Conservation (phyloP, 805 yeast genomes). For the Kodamaea fukazawae region DNA sequence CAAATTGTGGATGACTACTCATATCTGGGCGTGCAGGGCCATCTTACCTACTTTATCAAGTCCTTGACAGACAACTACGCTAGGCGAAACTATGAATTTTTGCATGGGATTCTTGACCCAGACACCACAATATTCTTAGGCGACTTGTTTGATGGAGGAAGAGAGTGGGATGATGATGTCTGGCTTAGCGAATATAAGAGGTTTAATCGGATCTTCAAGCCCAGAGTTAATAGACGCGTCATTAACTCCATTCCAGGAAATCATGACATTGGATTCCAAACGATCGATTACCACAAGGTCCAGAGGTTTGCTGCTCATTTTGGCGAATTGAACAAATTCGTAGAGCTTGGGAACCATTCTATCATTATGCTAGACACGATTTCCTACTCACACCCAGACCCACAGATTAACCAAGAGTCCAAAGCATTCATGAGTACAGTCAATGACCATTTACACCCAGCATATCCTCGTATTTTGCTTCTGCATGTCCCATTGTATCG, state of each 20-base stretch:
- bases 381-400: constrained; percentile 61
- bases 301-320: constrained; percentile 67
- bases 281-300: constrained; percentile 54
- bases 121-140: constrained; percentile 80
- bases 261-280: constrained; percentile 95
- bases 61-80: constrained; percentile 74
- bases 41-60: constrained; percentile 54
- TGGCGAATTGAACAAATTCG: constrained; percentile 62
- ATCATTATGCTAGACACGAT: constrained; percentile 76
- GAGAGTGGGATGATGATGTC: constrained; percentile 69
- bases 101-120: constrained; percentile 63
- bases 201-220: constrained; percentile 61
- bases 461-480: constrained; percentile 63
- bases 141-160: constrained; percentile 92
- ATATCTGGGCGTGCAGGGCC: constrained; percentile 65
- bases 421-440: constrained; percentile 46
- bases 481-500: constrained; percentile 89
- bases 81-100: constrained; percentile 64
- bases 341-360: constrained; percentile 69
- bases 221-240: constrained; percentile 44
- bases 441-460: constrained; percentile 21
- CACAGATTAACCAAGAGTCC: constrained; percentile 48
- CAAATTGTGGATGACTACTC: constrained; percentile 88
- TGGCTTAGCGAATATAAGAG: constrained; percentile 74
- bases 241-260: constrained; percentile 70